Evolutionary conservation across 306 rosid genomes (phyloP).

Genomic region (Prunus mume): DNA sequence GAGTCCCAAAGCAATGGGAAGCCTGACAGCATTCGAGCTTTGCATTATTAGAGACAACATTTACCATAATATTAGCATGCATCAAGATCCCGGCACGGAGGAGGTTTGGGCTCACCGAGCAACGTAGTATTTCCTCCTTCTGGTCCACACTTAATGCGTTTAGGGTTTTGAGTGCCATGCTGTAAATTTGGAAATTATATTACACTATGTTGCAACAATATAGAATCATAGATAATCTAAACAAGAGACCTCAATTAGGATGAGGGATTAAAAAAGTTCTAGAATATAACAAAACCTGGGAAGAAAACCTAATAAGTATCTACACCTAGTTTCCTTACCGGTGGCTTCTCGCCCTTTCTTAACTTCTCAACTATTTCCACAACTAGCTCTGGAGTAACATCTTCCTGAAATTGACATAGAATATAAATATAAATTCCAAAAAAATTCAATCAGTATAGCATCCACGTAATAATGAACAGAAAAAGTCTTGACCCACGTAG

Average conservation of each 20-base stretch:
- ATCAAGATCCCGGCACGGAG: constrained; percentile 93
- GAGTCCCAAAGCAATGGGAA: constrained; percentile 38
- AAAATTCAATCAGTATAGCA: not conserved
- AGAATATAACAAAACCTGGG: not conserved
- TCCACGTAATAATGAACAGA: not conserved
- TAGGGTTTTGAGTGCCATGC: constrained; percentile 90
- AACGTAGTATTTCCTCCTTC: constrained; percentile 95
- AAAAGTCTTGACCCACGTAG: constrained; percentile 47
- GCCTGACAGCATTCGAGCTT: constrained; percentile 49
- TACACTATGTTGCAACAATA: not conserved
- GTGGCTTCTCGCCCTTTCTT: constrained; percentile 86
- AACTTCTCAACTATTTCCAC: constrained; percentile 81
- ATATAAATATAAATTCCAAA: constrained; percentile 6
- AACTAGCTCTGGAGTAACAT: constrained; percentile 76
- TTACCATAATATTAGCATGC: constrained; percentile 55
- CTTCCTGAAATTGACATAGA: constrained; percentile 67
- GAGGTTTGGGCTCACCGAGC: constrained; percentile 71
- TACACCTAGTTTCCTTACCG: constrained; percentile 46
- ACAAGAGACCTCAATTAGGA: constrained; percentile 1
- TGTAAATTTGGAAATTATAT: constrained; percentile 21
- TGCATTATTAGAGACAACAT: constrained; percentile 61
- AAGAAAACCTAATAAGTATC: not conserved
- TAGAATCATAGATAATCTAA: not conserved
- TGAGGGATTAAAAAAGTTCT: not conserved
- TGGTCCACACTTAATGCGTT: constrained; percentile 73